Base-by-base conservation (phyloP, 2,329 filamentous ascomycete genomes). In the Fusarium verrucosum region DNA sequence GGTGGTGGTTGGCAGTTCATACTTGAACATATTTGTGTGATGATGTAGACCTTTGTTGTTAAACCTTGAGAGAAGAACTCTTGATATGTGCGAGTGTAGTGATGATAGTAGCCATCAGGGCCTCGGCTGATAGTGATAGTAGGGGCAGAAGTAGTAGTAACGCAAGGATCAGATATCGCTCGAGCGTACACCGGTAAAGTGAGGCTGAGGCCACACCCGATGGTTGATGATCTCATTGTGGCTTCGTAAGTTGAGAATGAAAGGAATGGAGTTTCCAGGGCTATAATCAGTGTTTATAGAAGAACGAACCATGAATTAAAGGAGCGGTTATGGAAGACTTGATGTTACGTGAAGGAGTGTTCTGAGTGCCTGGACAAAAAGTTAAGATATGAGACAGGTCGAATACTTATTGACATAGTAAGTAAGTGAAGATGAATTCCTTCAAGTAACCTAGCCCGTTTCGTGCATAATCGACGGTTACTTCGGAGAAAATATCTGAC, bases 51-150 rank as follows among this genome's bases (percentile, higher is more conserved):
- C 5, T 45, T 59, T 10, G 25, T 44, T 3, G 33, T 53, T 3
- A 59, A 6, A 5, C 57, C 57, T 45, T 35, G 16, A 0, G 28
- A 8, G 4, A 10, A 26, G 3, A 59, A 59, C 10, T 59, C 57
- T 20, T 59, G 33, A 41, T 53, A 59, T 23, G 19, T 40, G 8
- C 57, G 57, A 5, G 45, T 60, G 3, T 60, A 59, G 6, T 30
- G 10, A 5, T 35, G 52, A 4, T 36, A 19, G 4, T 53, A 59
- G 0, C 57, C 57, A 6, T 40, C 20, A 3, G 38, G 28, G 17
- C 55, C 23, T 6, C 25, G 20, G 2, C 36, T 40, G 11, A 59
- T 33, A 5, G 57, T 59, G 4, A 60, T 44, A 1, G 5, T 16
- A 7, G 54, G 45, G 1, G 54, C 8, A 10, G 19, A 17, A 0